Base-by-base conservation (phyloP, 192 early-diverging fungal species). In the Thamnidium elegans region DNA sequence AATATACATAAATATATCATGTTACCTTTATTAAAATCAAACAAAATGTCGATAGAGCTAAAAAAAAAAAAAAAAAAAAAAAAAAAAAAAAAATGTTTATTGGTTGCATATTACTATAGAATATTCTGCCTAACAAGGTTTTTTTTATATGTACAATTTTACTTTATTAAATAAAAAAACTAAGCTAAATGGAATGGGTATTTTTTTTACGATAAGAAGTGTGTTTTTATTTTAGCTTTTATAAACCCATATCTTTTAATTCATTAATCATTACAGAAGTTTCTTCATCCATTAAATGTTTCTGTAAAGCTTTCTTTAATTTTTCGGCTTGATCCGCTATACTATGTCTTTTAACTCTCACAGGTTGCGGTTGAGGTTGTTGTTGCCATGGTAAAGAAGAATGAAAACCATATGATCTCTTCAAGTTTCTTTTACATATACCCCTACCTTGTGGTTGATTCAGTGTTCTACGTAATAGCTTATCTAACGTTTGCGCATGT, bases 401-500 rank as follows among this genome's bases (percentile, higher is more conserved):
- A 10, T 50, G 55, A 50, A 55, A 47, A 46, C n/a, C 17, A 50
- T 42, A 58, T 23, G 65, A 48, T 36, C 47, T 46, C 55, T 58
- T 66, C 8, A 8, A 17, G 46, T 48, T 14, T 48, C 46, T 48
- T 48, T 48, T 48, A 48, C 42, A 42, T 11, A 59, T 45, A 59
- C 43, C 36, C 5, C 58, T 59, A 44, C 42, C 14, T 34, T 56
- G 65, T 21, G 42, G 67, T 54, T 55, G 58, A 44, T 61, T 47
- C 8, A 55, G 30, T 5, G 50, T 53, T 34, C 44, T 61, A 11
- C 58, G 67, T 8, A 61, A 20, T 54, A 71, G 36, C 39, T 71
- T 63, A 17, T 66, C 63, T 20, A 71, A 55, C 14, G 63, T 65
- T 65, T 58, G 56, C 20, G 69, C 69, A 42, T 71, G 69, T 30